These are phyloP conservation scores for Apiospora rasikravindrae DNA, from an alignment of 2,329 filamentous ascomycete genomes.

Conservation along the genomic window DNA sequence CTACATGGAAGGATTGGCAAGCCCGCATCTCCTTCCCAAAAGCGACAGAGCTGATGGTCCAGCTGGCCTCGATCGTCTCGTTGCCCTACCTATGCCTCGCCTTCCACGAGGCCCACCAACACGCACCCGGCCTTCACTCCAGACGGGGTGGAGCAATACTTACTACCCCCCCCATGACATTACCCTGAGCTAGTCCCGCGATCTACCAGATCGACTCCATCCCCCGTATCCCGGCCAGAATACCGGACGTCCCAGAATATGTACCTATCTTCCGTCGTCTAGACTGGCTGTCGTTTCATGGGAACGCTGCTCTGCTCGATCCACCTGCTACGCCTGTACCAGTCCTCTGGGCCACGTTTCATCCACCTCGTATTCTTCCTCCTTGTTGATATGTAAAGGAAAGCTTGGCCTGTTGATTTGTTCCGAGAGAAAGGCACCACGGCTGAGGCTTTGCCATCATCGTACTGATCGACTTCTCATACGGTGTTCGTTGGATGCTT, in stretches of 20 bases:
- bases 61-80: conserved; percentile 10
- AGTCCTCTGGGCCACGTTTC: conserved; percentile 14
- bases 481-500: conserved; percentile 11
- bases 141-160: conserved; percentile 8
- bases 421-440: neutral
- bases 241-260: neutral
- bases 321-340: conserved; percentile 12
- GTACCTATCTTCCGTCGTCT: conserved; percentile 3
- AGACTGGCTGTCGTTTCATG: neutral
- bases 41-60: conserved; percentile 1
- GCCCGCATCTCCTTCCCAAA: conserved; percentile 8
- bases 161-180: conserved; percentile 2
- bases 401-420: neutral
- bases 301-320: neutral
- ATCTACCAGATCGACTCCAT: conserved; percentile 12
- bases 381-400: conserved; percentile 12
- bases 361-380: conserved; percentile 4
- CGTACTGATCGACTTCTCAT: neutral
- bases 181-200: conserved; percentile 13
- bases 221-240: neutral
- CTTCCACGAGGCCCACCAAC: neutral
- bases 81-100: conserved; percentile 5
- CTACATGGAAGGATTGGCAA: neutral
- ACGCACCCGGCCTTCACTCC: neutral
- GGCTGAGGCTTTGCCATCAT: neutral